These are phyloP conservation scores for Closterium sp. DNA, from an alignment of 139 green algal species.

Conservation along the genomic window DNA sequence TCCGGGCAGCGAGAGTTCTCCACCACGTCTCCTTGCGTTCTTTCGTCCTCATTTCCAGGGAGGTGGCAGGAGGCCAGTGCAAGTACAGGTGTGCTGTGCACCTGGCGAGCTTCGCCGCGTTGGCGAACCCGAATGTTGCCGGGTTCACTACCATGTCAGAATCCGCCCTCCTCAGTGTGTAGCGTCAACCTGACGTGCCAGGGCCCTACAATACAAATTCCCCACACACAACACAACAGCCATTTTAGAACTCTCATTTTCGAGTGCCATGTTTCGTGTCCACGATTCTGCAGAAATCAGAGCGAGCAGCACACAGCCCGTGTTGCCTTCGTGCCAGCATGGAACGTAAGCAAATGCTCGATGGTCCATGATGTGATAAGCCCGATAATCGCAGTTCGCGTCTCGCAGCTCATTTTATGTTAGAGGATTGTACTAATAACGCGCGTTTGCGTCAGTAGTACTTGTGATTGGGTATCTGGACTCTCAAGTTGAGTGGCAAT, in stretches of 20 bases:
- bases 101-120: neutral
- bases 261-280: too few species aligned
- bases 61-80: neutral
- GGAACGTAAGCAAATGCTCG: neutral
- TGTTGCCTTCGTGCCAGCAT: too few species aligned
- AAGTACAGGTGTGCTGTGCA: neutral
- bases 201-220: too few species aligned
- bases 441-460: neutral
- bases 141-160: too few species aligned
- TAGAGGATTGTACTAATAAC: neutral
- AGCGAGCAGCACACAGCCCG: too few species aligned
- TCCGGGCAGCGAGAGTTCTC: neutral
- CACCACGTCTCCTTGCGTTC: neutral
- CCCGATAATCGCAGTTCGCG: neutral
- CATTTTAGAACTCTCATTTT: too few species aligned
- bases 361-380: neutral
- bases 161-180: too few species aligned
- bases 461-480: neutral
- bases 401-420: neutral
- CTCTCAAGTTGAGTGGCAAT: neutral
- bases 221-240: too few species aligned
- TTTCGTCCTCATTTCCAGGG: neutral
- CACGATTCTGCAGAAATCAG: too few species aligned
- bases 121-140: neutral
- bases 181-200: too few species aligned